A percentile compares a stretch with the other conserved stretches of the same genome.
Evolutionary conservation across 306 rosid genomes (phyloP).

Genomic region (Heteromeles arbutifolia): DNA sequence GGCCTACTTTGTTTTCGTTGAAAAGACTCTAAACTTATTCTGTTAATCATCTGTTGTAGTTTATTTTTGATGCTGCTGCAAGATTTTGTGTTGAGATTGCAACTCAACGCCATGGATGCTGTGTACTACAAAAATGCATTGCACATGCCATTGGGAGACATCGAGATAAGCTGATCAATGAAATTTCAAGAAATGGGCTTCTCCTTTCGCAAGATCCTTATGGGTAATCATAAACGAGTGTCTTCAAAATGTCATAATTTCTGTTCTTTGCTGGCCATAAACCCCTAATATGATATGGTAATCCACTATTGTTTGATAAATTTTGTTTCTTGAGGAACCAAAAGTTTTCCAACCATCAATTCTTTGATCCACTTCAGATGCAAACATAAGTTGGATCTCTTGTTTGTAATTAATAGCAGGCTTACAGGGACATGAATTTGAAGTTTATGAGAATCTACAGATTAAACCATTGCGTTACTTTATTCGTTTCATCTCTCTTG

Average conservation of each 20-base stretch:
- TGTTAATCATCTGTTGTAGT: conserved; percentile 34
- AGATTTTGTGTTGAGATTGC: conserved; percentile 51
- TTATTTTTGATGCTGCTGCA: conserved; percentile 57
- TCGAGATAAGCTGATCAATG: conserved; percentile 40
- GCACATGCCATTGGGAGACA: conserved; percentile 37
- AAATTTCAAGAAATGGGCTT: conserved; percentile 52
- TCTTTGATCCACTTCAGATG: not conserved
- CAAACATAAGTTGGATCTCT: not conserved
- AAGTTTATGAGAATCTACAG: too few species aligned
- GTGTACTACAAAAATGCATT: conserved; percentile 70
- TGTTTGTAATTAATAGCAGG: not conserved
- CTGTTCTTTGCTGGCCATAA: not conserved
- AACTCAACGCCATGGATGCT: conserved; percentile 77
- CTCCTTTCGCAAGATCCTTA: conserved; percentile 63
- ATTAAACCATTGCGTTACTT: not conserved
- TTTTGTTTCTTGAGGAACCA: not conserved
- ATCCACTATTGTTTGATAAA: not conserved
- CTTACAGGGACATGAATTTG: too few species aligned
- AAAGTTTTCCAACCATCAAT: not conserved
- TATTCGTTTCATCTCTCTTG: too few species aligned
- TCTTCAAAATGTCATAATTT: not conserved
- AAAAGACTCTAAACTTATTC: conserved; percentile 1
- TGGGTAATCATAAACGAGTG: conserved; percentile 38
- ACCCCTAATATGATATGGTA: not conserved
- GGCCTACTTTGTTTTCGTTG: not conserved